Percentiles rank a stretch among this genome's conserved stretches.
Evolutionary conservation across 2,329 filamentous ascomycete species (phyloP).

Genomic region (Aschersonia sp.): DNA sequence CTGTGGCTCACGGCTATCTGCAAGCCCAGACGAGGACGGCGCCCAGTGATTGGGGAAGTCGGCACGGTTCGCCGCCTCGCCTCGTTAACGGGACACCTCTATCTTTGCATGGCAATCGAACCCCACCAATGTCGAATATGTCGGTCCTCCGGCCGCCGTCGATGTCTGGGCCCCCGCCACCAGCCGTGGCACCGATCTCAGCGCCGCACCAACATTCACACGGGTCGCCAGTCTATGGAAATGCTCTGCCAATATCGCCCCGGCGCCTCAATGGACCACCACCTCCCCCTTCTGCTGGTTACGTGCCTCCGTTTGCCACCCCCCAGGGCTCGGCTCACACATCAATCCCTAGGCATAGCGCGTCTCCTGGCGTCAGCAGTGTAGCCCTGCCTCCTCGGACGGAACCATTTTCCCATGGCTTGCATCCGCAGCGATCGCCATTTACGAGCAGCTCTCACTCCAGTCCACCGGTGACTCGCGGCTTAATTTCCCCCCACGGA

Average conservation of each 20-base stretch:
- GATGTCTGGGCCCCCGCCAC: constrained; percentile 18
- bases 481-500: constrained; percentile 15
- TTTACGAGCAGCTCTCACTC: constrained; percentile 26
- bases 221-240: constrained; percentile 19
- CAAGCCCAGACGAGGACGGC: constrained; percentile 11
- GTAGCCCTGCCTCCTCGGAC: constrained; percentile 17
- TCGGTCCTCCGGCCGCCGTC: constrained; percentile 35
- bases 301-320: constrained; percentile 19
- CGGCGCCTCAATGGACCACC: constrained; percentile 27
- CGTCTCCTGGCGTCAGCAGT: constrained; percentile 18
- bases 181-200: constrained; percentile 22
- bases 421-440: constrained; percentile 24
- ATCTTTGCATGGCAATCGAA: constrained; percentile 14
- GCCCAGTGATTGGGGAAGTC: constrained; percentile 35
- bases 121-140: constrained; percentile 17
- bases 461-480: constrained; percentile 30
- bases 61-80: constrained; percentile 30
- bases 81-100: constrained; percentile 33
- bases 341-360: constrained; percentile 10
- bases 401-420: constrained; percentile 23
- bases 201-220: constrained; percentile 25
- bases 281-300: constrained; percentile 20
- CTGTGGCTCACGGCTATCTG: constrained; percentile 12
- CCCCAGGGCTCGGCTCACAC: constrained; percentile 11
- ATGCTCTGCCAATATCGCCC: constrained; percentile 33